These are phyloP conservation scores for Picea sitchensis DNA, from an alignment of 75 land plant species.

Conservation along the genomic window DNA sequence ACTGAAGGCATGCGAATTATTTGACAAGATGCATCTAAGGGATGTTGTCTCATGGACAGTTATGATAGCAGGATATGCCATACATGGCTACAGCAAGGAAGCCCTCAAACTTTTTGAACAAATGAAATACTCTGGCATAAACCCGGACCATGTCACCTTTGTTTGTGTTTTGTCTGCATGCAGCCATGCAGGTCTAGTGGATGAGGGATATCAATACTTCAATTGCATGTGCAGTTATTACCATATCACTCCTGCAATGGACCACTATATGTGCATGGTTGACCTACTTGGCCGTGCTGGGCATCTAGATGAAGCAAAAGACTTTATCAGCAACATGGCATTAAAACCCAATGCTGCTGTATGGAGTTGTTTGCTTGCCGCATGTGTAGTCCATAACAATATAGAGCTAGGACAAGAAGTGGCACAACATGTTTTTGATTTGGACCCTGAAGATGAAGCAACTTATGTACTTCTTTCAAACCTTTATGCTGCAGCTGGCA, in stretches of 20 bases:
- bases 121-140: background rate
- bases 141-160: background rate
- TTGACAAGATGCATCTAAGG: background rate
- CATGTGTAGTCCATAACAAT: conserved; percentile 11
- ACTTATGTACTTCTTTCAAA: conserved; percentile 21
- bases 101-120: background rate
- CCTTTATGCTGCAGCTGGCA: conserved; percentile 3
- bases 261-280: background rate
- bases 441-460: conserved; percentile 9
- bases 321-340: background rate
- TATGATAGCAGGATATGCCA: background rate
- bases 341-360: background rate
- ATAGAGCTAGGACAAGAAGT: conserved; percentile 1
- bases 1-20: background rate
- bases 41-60: background rate
- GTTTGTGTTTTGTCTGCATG: background rate
- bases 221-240: background rate
- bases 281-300: conserved; percentile 1
- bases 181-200: conserved; percentile 1
- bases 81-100: background rate
- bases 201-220: background rate
- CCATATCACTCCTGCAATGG: background rate
- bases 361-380: conserved; percentile 10
- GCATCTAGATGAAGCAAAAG: background rate
- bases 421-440: background rate